Base-by-base conservation (phyloP, 768 basidiomycete genomes). In the Kwoniella dendrophila region DNA sequence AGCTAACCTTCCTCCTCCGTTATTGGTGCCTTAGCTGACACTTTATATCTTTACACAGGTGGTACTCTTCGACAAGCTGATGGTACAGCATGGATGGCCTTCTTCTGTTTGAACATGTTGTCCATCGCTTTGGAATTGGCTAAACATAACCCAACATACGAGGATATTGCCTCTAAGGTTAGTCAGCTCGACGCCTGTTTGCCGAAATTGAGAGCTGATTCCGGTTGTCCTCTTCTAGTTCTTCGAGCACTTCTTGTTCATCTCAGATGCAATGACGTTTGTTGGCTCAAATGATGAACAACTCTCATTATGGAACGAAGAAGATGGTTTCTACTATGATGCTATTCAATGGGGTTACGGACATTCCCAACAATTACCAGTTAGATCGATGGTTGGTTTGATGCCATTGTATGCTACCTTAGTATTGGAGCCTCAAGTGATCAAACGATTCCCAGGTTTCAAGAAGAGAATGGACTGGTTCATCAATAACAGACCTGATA, bases 31-130 rank as follows among this genome's bases (percentile, higher is more conserved):
- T 2, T 10, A 41, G 58, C 58, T 59, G 30, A 59, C 58, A 22
- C 27, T 0, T 10, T 30, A n/a, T 30, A 26, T 6, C 24, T 2
- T n/a, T 5, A n/a, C n/a, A n/a, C 24, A 52, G 95, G 95, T 33
- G 96, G 96, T 8, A 85, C 81, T 18, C 83, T 99, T 61, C 92
- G 95, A 56, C 96, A 99, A 81, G 93, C 96, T 7, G 96, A 99
- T 76, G 95, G 95, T 8, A 99, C 96, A 5, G 92, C 95, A 0
- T 99, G 96, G 96, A 99, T 99, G 96, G 96, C 93, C 32, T 99
- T 98, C 82, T 99, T 95, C 80, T 92, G 88, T 69, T 80, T 98
- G 60, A 96, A 96, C 74, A 98, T 98, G 96, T 90, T 99, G 78
- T 95, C 89, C 79, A 99, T 99, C 76, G 94, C 96, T 0, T 85